Base-by-base conservation (phyloP, 257 asterid genomes). In the Echites panduratus region DNA sequence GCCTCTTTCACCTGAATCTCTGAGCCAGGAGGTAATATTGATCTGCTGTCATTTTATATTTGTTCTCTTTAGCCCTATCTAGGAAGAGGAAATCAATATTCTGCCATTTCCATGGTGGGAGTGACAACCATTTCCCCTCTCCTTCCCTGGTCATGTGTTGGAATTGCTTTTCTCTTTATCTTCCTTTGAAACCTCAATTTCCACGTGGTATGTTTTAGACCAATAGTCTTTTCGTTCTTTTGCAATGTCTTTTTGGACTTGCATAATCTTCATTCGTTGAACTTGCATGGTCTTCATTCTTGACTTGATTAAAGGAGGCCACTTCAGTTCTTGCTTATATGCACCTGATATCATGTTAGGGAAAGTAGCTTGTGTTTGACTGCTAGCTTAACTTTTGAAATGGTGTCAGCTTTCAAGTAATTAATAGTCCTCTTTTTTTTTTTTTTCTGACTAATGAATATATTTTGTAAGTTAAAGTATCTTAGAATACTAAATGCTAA, bases 11-110 rank as follows among this genome's bases (percentile, higher is more conserved):
- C 68, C 77, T 38, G 75, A 78, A 73, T 41, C 83, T 26, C 67
- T 7, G 27, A 54, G 56, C 53, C 19, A 49, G 54, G 83, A 80
- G 90, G 95, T 88, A 84, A 40, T 26, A 9, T 26, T 22, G 27
- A 49, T 43, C 57, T 73, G 5, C 32, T 73, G 48, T 29, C 22
- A 32, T 50, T 58, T 69, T 38, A 9, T 50, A 17, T 70, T 20
- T 27, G 3, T 53, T 38, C 47, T 24, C 2, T 27, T 68, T 4
- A 14, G 14, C 58, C 59, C 56, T 13, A 16, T 17, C 56, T 49
- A 49, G 4, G 16, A 16, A 13, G 22, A n/a, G 56, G 4, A 49
- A 49, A 49, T 19, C 16, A 49, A n/a, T n/a, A n/a, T n/a, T n/a
- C n/a, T n/a, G n/a, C n/a, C n/a, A n/a, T n/a, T n/a, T n/a, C n/a